Percentiles rank a stretch among this genome's conserved stretches.
Conservation (phyloP, 257 asterid species). For the Marsdenia floribunda region DNA sequence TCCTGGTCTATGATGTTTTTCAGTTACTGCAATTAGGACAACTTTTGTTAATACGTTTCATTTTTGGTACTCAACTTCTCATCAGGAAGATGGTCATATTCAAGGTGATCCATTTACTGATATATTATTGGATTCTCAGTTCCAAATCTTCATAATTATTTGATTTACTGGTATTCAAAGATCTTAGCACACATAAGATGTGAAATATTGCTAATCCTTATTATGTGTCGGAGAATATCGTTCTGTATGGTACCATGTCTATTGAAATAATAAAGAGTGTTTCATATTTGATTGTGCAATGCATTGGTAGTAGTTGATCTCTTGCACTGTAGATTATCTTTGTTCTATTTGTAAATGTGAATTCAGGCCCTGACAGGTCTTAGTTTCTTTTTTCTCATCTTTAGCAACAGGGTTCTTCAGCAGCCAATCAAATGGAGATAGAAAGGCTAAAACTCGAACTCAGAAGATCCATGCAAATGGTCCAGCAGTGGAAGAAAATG, state of each 20-base stretch:
- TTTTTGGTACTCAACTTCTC: not conserved
- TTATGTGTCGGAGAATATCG: not conserved
- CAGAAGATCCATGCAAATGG: slow-evolving; percentile 50
- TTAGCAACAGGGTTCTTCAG: slow-evolving; percentile 74
- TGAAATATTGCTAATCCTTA: not conserved
- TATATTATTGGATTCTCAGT: not conserved
- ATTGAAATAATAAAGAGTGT: not conserved
- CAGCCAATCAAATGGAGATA: slow-evolving; percentile 67
- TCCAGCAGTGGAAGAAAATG: slow-evolving; percentile 59
- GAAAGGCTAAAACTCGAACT: slow-evolving; percentile 57
- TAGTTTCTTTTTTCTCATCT: slow-evolving; percentile 4
- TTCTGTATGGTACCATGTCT: not conserved
- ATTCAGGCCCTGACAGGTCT: not conserved
- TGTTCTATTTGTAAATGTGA: not conserved
- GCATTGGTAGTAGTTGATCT: not conserved
- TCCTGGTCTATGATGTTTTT: not conserved
- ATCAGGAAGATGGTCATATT: not conserved
- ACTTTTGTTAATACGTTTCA: not conserved
- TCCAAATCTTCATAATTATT: not conserved
- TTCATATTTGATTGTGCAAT: not conserved
- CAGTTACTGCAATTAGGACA: not conserved
- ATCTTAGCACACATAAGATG: not conserved
- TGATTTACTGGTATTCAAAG: not conserved
- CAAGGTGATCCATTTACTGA: not conserved
- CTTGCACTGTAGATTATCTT: not conserved